phyloP scores from a whole-genome alignment of 129 eudicot species.

The Centella asiatica region DNA sequence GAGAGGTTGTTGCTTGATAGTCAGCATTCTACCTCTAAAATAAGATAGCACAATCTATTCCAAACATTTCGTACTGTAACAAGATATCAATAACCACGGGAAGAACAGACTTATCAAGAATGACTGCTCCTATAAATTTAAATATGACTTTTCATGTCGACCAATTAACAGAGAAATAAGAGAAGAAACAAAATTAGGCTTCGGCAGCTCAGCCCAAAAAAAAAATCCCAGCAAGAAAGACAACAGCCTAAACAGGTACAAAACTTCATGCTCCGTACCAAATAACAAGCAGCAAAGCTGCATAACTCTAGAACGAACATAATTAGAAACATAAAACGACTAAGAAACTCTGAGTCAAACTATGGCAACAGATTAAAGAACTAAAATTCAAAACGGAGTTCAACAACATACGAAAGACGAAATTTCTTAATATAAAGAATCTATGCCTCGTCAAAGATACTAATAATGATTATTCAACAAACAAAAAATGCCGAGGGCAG shows the following conservation, averaged over 20 bases:
- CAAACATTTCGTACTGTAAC: not conserved
- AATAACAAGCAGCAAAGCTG: not conserved
- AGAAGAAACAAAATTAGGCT: not conserved
- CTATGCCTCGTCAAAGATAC: not conserved
- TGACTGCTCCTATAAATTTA: not conserved
- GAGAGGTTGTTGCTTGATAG: not conserved
- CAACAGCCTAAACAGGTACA: no score
- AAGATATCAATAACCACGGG: no score
- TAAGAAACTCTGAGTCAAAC: not conserved
- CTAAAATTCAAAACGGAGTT: not conserved
- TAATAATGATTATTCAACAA: not conserved
- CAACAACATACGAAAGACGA: not conserved
- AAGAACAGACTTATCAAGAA: not conserved
- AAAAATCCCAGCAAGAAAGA: not conserved
- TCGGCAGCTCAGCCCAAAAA: not conserved
- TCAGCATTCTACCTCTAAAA: no score
- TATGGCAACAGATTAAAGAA: not conserved
- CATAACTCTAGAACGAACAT: not conserved
- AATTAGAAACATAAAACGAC: not conserved
- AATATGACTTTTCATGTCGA: not conserved
- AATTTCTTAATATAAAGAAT: not conserved
- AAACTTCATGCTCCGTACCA: not conserved
- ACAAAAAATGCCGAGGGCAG: not conserved
- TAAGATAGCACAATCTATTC: not conserved
- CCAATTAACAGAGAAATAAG: not conserved